Percentiles rank a stretch among this genome's conserved stretches.
These are phyloP conservation scores for Pleurostoma richardsiae DNA, from an alignment of 2,329 filamentous ascomycete species.

Conservation along the genomic window DNA sequence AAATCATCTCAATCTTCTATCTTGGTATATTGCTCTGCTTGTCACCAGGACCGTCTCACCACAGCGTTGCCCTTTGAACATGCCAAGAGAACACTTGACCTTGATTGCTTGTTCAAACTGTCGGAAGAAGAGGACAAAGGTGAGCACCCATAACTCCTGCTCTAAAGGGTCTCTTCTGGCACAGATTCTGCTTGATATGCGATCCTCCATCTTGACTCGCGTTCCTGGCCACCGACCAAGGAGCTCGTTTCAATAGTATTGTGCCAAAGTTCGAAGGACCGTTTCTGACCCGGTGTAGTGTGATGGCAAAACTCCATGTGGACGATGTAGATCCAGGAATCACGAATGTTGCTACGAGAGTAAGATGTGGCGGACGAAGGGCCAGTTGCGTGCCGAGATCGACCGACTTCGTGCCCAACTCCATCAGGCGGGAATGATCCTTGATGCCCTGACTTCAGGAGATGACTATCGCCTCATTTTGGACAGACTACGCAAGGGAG, in stretches of 20 bases:
- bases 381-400: slow-evolving; percentile 17
- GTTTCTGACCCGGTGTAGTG: slow-evolving; percentile 8
- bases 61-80: neutral
- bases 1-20: too few relatives aligned
- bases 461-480: slow-evolving; percentile 12
- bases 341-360: slow-evolving; percentile 18
- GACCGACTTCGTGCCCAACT: slow-evolving; percentile 15
- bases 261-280: too few relatives aligned
- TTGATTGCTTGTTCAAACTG: slow-evolving; percentile 17
- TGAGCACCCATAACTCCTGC: neutral
- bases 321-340: slow-evolving; percentile 14
- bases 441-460: slow-evolving; percentile 11
- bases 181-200: neutral
- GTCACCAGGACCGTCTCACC: too few relatives aligned
- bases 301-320: slow-evolving; percentile 17
- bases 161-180: too few relatives aligned
- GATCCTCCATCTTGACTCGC: neutral
- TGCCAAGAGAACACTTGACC: slow-evolving; percentile 18
- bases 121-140: slow-evolving; percentile 19
- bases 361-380: slow-evolving; percentile 19
- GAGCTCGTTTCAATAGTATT: too few relatives aligned
- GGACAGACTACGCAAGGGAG: slow-evolving; percentile 11
- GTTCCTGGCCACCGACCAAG: neutral
- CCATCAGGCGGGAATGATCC: slow-evolving; percentile 13
- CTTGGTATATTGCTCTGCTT: too few relatives aligned